Evolutionary conservation across 768 basidiomycete genomes (phyloP), one percentile per base, ranked within the genome.

Genomic region (Suillus occidentalis): DNA sequence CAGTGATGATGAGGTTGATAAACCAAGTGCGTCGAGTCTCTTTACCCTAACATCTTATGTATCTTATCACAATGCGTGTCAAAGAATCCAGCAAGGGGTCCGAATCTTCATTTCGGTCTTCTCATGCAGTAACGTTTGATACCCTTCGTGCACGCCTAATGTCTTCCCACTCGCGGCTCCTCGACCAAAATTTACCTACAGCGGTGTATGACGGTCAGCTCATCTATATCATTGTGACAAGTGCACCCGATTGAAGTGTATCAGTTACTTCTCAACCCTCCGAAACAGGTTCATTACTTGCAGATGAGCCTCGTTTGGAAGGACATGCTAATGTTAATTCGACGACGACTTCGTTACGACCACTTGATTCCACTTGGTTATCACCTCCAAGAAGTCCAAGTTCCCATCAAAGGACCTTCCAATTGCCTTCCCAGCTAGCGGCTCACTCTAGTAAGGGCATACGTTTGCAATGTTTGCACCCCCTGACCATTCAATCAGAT

Each of bases 1-100:
- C 68, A 90, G 88, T 69, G 90, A 91, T 68, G 89, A 91, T 70
- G 90, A 90, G 70, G 73, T 77, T 3, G 89, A 88, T 42, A 82
- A 81, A 66, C 70, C 81, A 62, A 80, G 89, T 90, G 74, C 71
- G 87, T 69, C 22, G 1, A 53, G 61, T 25, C 45, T 40, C 22
- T 58, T 62, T 63, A 40, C 71, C 53, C 65, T 61, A 62, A 62
- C 36, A 50, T 63, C 45, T 50, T 56, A 36, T 18, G 18, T 56
- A 25, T 64, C n/a, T 58, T 61, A 61, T 53, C 9, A 28, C 57
- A 69, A 63, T 22, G 58, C 12, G n/a, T 56, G n/a, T 52, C 28
- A 60, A 60, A 76, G 75, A 70, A 66, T 69, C 66, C 37, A 62
- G 61, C 52, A 67, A 67, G 66, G 74, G 69, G 50, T 76, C 75